Base-by-base conservation (phyloP, 1,284 basidiomycete species). In the Cutaneotrichosporon curvatum region DNA sequence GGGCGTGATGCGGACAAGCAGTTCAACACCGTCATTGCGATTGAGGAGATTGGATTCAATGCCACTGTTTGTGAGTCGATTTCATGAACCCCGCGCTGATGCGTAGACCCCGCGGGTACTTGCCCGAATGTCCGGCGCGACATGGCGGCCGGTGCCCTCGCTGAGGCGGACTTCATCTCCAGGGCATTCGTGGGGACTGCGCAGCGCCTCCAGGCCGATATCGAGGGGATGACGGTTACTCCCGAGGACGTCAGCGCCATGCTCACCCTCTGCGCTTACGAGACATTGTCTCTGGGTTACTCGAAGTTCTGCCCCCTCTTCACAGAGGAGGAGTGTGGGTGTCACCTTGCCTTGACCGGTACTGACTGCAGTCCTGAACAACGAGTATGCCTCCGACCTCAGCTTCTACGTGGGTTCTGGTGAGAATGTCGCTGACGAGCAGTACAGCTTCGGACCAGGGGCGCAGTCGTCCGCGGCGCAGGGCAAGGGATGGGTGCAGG, bases 241-340 rank as follows among this genome's bases (percentile, higher is more conserved):
- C 32, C 59, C 4, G 55, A 59, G 20, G 65, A 70, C 41, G 50
- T 61, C 16, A 37, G 53, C 19, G 50, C 63, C 6, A 67, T 72
- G 67, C 51, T 70, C 15, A 59, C 67, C 46, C 59, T 71, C 2
- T 90, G 87, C 61, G 81, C 86, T 7, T 90, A 89, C 59, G 87
- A 91, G 82, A 94, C 90, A 3, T 87, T 91, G 33, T 84, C 88
- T 0, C 76, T 94, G 14, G 91, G 90, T 2, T 91, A 85, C 62
- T 88, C 85, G 22, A 83, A 81, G 56, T 95, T 94, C 72, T 96
- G 92, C 60, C 79, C 80, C 42, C 74, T 96, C 1, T 96, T 96
- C 71, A 90, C 85, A 0, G 76, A 84, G 61, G 82, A 87, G 37
- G 90, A 95, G 67, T 65, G 39, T 47, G 18, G 40, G 45, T 23